Percentiles rank a stretch among this genome's conserved stretches.
Evolutionary conservation across 2,329 filamentous ascomycete species (phyloP).

Genomic region (Cordyceps tenuipes): DNA sequence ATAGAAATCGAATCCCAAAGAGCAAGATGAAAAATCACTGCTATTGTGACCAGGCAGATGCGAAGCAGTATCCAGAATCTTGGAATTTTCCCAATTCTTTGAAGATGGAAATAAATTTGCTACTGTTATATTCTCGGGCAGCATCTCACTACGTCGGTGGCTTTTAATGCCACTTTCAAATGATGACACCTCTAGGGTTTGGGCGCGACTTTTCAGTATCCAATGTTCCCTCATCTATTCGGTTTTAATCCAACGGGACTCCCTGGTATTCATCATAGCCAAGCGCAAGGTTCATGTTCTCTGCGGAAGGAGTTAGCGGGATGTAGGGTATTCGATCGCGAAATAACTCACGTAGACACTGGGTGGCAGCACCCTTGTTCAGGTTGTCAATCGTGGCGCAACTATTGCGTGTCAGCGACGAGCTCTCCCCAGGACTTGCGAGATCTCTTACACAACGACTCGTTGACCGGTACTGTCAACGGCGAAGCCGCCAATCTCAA

Average conservation of each 20-base stretch:
- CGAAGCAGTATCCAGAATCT: neutral
- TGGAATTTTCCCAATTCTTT: neutral
- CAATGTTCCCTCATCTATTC: neutral
- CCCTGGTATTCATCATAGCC: slow-evolving; percentile 11
- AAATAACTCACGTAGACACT: slow-evolving; percentile 70
- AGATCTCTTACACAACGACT: slow-evolving; percentile 57
- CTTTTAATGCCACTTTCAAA: slow-evolving; percentile 14
- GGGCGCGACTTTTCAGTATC: neutral
- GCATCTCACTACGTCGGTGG: slow-evolving; percentile 14
- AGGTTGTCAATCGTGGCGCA: slow-evolving; percentile 92
- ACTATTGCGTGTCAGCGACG: slow-evolving; percentile 13
- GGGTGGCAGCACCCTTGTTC: slow-evolving; percentile 85
- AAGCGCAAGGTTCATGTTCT: slow-evolving; percentile 12
- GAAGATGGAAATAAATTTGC: slow-evolving; percentile 6
- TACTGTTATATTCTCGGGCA: slow-evolving; percentile 13
- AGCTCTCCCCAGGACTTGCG: neutral
- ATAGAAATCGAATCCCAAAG: too few relatives aligned
- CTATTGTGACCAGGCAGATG: neutral
- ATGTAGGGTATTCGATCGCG: neutral
- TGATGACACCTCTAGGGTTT: neutral
- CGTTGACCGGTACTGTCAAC: slow-evolving; percentile 83
- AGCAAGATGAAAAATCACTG: neutral
- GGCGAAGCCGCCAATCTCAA: slow-evolving; percentile 94
- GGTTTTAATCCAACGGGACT: neutral
- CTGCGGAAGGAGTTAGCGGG: neutral